Base-by-base conservation (phyloP, 169 alveolate genomes). In the Eimeria zaria region DNA sequence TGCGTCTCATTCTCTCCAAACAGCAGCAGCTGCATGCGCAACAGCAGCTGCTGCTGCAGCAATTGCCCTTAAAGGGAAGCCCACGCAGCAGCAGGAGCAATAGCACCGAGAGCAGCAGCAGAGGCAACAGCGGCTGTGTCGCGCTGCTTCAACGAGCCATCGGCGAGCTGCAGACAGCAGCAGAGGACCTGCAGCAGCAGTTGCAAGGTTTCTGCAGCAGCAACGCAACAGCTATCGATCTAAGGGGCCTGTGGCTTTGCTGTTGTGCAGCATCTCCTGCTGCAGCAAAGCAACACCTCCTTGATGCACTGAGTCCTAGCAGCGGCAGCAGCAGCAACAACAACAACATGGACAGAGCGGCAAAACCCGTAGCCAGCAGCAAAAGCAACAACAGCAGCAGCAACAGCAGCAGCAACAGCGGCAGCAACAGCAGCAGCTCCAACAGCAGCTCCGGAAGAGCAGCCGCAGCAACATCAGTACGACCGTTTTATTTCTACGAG, bases 211-310 rank as follows among this genome's bases (percentile, higher is more conserved):
- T 51, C 71, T 48, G 90, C 90, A 81, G 90, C 73, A 51, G 90
- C 90, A 46, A 81, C 24, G 71, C 71, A 7, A 8, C 73, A 20
- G 71, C 73, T 81, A 48, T 81, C 24, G 90, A 81, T 48, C 73
- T 81, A 46, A 24, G 73, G 30, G 67, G 73, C 58, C 69, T 81
- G 27, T 81, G 90, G 90, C 67, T 81, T 20, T 81, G 73, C 4
- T 69, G 73, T 0, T 81, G 73, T n/a, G 90, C 90, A 7, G 90
- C 16, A 14, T 8, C 90, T 4, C 90, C 90, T 30, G 90, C 90
- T 51, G 90, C 90, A 81, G 90, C 90, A 81, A 81, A 81, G 90
- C 90, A 81, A 73, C 90, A 51, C 12, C 71, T 81, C 30, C 90
- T 81, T 44, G 90, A 69, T n/a, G 90, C 90, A 81, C 36, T 46